Percentiles rank a stretch among this genome's conserved stretches.
Conservation (phyloP, 768 basidiomycete species). For the Crucibulum laeve region DNA sequence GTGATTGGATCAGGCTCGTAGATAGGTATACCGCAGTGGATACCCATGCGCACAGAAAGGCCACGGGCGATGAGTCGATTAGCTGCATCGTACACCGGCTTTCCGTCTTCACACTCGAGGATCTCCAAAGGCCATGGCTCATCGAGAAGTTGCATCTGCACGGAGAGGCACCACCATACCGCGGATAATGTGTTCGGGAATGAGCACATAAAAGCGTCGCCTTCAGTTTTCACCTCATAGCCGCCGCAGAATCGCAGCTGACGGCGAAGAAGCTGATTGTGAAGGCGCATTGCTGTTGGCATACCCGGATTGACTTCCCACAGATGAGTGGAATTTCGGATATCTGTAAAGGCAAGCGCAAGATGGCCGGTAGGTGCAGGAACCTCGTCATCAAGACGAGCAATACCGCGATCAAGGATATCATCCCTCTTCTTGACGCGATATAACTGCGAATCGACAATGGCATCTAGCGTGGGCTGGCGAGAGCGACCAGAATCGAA, state of each 20-base stretch:
- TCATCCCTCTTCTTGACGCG: conserved; percentile 33
- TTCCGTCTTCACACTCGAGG: conserved; percentile 87
- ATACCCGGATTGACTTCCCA: conserved; percentile 98
- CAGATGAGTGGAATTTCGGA: conserved; percentile 91
- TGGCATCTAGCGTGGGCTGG: conserved; percentile 39
- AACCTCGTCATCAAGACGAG: conserved; percentile 73
- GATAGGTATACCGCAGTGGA: conserved; percentile 86
- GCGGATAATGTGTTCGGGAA: conserved; percentile 88
- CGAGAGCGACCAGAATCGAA: conserved; percentile 49
- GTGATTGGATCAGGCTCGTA: conserved; percentile 92
- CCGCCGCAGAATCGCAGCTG: conserved; percentile 88
- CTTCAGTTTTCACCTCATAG: conserved; percentile 99
- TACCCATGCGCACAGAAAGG: conserved; percentile 93
- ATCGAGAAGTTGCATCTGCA: conserved; percentile 78
- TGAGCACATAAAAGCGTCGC: conserved; percentile 98
- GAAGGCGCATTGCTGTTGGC: conserved; percentile 87
- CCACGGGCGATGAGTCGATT: conserved; percentile 78
- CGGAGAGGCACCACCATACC: conserved; percentile 84
- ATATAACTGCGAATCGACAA: conserved; percentile 30
- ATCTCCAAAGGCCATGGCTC: conserved; percentile 92
- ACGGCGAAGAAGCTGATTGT: conserved; percentile 83
- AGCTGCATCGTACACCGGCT: conserved; percentile 61
- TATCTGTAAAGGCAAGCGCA: conserved; percentile 97
- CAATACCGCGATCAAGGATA: conserved; percentile 55
- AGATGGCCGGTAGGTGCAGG: conserved; percentile 81